phyloP scores from a whole-genome alignment of 1,139 yeast genomes.

The Kodamaea plutei region DNA sequence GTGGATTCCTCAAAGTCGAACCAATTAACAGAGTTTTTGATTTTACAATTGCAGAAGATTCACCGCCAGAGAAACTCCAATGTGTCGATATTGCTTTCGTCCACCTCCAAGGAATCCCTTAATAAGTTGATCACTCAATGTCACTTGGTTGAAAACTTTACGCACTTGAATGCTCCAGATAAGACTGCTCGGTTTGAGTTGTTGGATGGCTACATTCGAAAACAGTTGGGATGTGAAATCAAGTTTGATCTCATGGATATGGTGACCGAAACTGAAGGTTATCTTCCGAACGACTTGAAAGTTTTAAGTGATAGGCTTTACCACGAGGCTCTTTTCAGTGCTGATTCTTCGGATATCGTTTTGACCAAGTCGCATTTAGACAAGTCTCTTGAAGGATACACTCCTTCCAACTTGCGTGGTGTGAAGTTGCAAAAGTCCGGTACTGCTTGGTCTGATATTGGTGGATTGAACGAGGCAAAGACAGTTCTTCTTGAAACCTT shows the following conservation, averaged over 20 bases:
- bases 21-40: conserved; percentile 51
- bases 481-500: conserved; percentile 74
- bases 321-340: conserved; percentile 54
- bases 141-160: conserved; percentile 65
- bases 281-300: conserved; percentile 76
- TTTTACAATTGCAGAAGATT: conserved; percentile 37
- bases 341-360: conserved; percentile 10
- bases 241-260: conserved; percentile 63
- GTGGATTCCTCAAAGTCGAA: conserved; percentile 56
- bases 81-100: conserved; percentile 52
- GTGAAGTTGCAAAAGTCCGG: conserved; percentile 78
- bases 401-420: conserved; percentile 82
- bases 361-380: conserved; percentile 40
- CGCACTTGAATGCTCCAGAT: conserved; percentile 65
- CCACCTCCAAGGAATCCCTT: conserved; percentile 61
- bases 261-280: conserved; percentile 83
- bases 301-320: conserved; percentile 70
- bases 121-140: conserved; percentile 60
- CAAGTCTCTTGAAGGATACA: conserved; percentile 59
- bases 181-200: conserved; percentile 56
- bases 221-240: conserved; percentile 27
- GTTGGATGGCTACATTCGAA: conserved; percentile 42
- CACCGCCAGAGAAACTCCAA: conserved; percentile 40
- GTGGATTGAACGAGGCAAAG: conserved; percentile 80
- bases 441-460: conserved; percentile 82